Conservation (phyloP, 331 rosid genomes). For the Malus hybrid region DNA sequence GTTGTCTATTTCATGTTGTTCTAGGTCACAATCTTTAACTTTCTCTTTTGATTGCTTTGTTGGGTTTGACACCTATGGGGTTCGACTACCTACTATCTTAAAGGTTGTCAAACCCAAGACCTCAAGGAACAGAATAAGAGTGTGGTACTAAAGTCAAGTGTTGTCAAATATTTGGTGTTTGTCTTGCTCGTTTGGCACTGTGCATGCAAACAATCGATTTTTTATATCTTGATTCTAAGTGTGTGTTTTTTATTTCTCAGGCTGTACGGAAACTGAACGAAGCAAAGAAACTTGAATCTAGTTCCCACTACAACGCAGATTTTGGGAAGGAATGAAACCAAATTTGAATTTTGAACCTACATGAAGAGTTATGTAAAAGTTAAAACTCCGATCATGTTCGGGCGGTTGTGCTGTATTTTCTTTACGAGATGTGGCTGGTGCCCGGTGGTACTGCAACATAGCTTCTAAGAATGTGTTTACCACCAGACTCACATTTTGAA, state of each 20-base stretch:
- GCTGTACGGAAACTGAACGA: conserved; percentile 92
- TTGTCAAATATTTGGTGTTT: neutral
- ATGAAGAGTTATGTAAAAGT: no score
- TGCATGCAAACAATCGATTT: neutral
- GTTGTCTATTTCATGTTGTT: neutral
- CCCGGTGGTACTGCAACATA: no score
- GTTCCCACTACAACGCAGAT: conserved; percentile 76
- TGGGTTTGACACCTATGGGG: neutral
- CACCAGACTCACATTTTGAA: no score
- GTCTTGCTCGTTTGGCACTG: neutral
- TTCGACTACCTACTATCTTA: neutral
- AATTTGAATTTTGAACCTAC: no score
- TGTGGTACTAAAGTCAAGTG: neutral
- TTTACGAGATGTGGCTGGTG: no score
- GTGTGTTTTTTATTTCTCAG: conserved; percentile 27
- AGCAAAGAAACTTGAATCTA: conserved; percentile 93
- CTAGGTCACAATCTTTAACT: neutral
- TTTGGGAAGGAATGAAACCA: conserved; percentile 61
- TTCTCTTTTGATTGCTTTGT: neutral
- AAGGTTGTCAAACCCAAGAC: neutral
- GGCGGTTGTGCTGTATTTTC: no score
- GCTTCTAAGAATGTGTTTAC: neutral
- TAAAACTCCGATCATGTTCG: no score
- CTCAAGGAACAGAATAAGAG: neutral
- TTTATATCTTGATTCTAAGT: neutral